These are phyloP conservation scores for Blastobotrys elegans DNA, from an alignment of 1,139 yeast species.

Conservation along the genomic window DNA sequence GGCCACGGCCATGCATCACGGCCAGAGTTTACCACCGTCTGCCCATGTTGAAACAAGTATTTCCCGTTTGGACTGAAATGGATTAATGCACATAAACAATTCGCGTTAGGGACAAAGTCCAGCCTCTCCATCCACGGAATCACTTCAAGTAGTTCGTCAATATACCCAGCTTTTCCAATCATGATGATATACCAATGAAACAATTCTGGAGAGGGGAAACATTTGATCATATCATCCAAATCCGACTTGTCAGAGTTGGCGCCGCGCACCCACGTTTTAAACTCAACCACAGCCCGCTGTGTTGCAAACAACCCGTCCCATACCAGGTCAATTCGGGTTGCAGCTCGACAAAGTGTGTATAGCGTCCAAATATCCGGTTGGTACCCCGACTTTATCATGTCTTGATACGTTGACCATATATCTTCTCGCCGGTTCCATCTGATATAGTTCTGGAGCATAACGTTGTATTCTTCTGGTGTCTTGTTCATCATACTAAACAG, in stretches of 20 bases:
- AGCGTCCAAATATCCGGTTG: constrained; percentile 28
- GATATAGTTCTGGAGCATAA: not conserved
- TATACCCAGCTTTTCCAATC: constrained; percentile 45
- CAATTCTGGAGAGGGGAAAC: constrained; percentile 44
- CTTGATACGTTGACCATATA: constrained; percentile 28
- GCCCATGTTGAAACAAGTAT: constrained; percentile 28
- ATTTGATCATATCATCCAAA: constrained; percentile 31
- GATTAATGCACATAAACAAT: constrained; percentile 30
- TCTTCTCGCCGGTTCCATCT: not conserved
- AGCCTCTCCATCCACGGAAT: constrained; percentile 58
- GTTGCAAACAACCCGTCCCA: constrained; percentile 55
- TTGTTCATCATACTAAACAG: not conserved
- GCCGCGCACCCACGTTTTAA: constrained; percentile 40
- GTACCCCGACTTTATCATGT: constrained; percentile 17
- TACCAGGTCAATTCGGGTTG: constrained; percentile 23
- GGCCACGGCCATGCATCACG: not conserved
- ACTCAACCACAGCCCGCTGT: constrained; percentile 58
- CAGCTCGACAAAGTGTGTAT: constrained; percentile 26
- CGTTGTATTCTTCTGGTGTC: constrained; percentile 13
- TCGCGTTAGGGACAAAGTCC: constrained; percentile 42
- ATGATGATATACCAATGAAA: constrained; percentile 52
- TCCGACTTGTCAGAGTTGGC: constrained; percentile 29
- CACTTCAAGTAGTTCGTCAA: constrained; percentile 47
- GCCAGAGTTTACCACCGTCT: constrained; percentile 10
- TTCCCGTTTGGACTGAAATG: constrained; percentile 31